A percentile compares a stretch with the other conserved stretches of the same genome.
Conservation (phyloP, 805 yeast genomes). For the Kuraishia borneana region DNA sequence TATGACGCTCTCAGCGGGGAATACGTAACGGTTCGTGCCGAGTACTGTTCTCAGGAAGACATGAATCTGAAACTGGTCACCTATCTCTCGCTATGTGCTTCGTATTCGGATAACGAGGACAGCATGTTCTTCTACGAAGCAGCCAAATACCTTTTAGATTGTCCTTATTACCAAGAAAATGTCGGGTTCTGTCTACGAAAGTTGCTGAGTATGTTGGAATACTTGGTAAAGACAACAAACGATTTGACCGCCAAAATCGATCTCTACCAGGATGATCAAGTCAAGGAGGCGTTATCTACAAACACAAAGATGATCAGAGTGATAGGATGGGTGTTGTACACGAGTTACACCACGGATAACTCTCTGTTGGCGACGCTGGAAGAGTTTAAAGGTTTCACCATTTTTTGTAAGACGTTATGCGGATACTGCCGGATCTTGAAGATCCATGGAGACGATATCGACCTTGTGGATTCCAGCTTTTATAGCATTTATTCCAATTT, state of each 20-base stretch:
- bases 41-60: slow-evolving; percentile 16
- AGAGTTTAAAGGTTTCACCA: slow-evolving; percentile 41
- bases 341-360: slow-evolving; percentile 11
- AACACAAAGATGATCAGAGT: slow-evolving; percentile 11
- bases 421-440: slow-evolving; percentile 18
- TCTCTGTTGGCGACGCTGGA: slow-evolving; percentile 31
- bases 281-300: slow-evolving; percentile 5
- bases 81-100: slow-evolving; percentile 17
- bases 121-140: slow-evolving; percentile 14
- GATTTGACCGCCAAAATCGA: slow-evolving; percentile 9
- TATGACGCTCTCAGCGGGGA: slow-evolving; percentile 13
- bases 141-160: slow-evolving; percentile 14
- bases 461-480: slow-evolving; percentile 12
- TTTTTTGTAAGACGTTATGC: slow-evolving; percentile 14
- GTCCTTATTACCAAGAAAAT: slow-evolving; percentile 21
- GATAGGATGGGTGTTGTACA: slow-evolving; percentile 20
- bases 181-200: slow-evolving; percentile 37
- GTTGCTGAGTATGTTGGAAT: slow-evolving; percentile 31
- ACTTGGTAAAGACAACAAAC: slow-evolving; percentile 13
- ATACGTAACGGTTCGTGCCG: neutral
- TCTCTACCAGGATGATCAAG: slow-evolving; percentile 8
- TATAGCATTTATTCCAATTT: slow-evolving; percentile 15
- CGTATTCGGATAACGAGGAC: slow-evolving; percentile 14
- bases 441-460: slow-evolving; percentile 30
- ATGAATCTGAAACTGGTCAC: slow-evolving; percentile 22